Base-by-base conservation (phyloP, 257 asterid genomes). In the Craterostigma plantagineum region DNA sequence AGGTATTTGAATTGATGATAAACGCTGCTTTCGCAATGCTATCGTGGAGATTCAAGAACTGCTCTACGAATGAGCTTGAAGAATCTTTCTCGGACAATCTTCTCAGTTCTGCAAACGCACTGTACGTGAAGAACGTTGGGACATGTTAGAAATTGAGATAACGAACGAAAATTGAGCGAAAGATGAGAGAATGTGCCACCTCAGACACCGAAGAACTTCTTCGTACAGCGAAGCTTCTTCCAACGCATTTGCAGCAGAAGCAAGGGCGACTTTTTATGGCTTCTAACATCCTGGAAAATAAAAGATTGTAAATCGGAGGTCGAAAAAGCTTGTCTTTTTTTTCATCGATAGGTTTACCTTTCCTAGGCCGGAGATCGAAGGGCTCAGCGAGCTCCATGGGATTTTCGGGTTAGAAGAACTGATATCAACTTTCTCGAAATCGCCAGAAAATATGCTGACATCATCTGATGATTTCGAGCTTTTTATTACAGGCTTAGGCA, bases 161-260 rank as follows among this genome's bases (percentile, higher is more conserved):
- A 42, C 45, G 17, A 9, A 14, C 12, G 10, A 30, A 43, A 11
- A n/a, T 1, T 13, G 9, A 7, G 30, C 14, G 10, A 14, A 46
- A 53, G 35, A 34, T 42, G 40, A 41, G 34, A 33, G 10, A 12
- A 36, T 36, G 8, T 10, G 40, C 15, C 35, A 86, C 97, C 91
- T 78, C 90, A 76, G 63, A 75, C 90, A 78, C 37, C 55, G 55
- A 48, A 81, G 51, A 60, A 81, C 74, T 44, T 72, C 62, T 30
- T 81, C 95, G 0, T 65, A 49, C 10, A 77, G 60, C 18, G 76
- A 77, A 12, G 94, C 87, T 66, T 81, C 94, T 71, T 86, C 93
- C 52, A 86, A 38, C 44, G 94, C 91, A 54, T 56, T 72, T 10
- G 66, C 81, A 12, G 94, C 97, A 53, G 83, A 74, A 14, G 46